Conservation (phyloP, 2,329 filamentous ascomycete genomes). For the Fusarium nodosum region DNA sequence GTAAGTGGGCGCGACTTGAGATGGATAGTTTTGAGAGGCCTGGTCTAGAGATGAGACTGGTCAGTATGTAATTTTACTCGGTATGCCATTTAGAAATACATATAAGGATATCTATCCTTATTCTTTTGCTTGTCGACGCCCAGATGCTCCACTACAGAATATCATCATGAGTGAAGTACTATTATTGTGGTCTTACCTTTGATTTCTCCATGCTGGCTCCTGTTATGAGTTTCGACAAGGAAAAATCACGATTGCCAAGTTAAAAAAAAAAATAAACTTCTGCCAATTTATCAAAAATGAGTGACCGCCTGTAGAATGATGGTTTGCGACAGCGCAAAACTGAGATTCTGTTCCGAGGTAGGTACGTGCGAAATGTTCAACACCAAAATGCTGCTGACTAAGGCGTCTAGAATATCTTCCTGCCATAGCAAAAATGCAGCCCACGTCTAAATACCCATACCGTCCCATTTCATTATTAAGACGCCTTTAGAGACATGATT, state of each 20-base stretch:
- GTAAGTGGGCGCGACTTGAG: constrained; percentile 61
- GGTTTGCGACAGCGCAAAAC: constrained; percentile 1
- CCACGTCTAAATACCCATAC: background rate
- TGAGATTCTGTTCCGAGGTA: constrained; percentile 11
- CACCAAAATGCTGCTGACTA: constrained; percentile 44
- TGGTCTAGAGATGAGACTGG: constrained; percentile 51
- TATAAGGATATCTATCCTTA: no score
- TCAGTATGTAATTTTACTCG: background rate
- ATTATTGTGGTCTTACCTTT: constrained; percentile 40
- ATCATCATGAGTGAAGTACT: background rate
- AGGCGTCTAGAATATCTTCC: constrained; percentile 17
- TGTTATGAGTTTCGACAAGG: background rate
- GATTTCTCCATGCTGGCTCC: constrained; percentile 46
- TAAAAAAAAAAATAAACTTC: background rate
- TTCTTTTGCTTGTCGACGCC: background rate
- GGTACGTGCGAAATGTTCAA: constrained; percentile 37
- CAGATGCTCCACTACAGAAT: background rate
- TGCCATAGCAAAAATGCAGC: background rate
- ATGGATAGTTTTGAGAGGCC: constrained; percentile 62
- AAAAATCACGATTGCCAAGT: background rate
- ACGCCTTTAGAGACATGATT: background rate
- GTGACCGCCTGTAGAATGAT: background rate
- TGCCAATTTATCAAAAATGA: background rate
- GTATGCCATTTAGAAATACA: background rate
- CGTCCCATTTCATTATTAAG: background rate